These are phyloP conservation scores for Talaromyces sp. DNA, from an alignment of 2,329 filamentous ascomycete species.

Conservation along the genomic window DNA sequence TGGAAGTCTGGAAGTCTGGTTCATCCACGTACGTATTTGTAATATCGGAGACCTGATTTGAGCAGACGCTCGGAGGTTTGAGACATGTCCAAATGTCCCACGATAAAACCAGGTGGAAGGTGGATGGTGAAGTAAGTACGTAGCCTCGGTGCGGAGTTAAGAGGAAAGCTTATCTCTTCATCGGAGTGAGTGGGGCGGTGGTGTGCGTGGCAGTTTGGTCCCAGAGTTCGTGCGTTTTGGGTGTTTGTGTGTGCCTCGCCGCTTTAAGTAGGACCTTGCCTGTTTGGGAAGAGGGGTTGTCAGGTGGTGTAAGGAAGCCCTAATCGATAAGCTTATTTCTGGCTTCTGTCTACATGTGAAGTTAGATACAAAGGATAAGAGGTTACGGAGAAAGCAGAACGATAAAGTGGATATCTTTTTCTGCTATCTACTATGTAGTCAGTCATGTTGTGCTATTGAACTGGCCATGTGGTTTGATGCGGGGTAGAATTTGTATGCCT, in stretches of 20 bases:
- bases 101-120: neutral
- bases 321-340: neutral
- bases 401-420: neutral
- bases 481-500: neutral
- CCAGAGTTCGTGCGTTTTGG: neutral
- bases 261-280: neutral
- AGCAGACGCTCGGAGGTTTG: neutral
- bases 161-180: neutral
- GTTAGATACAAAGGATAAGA: neutral
- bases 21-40: neutral
- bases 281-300: neutral
- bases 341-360: too few relatives aligned
- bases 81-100: neutral
- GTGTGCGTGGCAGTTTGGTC: neutral
- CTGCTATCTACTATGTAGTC: too few relatives aligned
- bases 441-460: too few relatives aligned
- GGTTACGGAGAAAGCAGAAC: neutral
- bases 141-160: slow-evolving; percentile 1
- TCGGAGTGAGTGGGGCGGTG: neutral
- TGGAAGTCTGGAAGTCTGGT: neutral
- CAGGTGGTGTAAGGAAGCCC: neutral
- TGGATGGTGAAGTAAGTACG: neutral
- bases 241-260: neutral
- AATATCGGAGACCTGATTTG: neutral
- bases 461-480: too few relatives aligned